A percentile compares a stretch with the other conserved stretches of the same genome.
phyloP scores from a whole-genome alignment of 352 stramenopile species.

The Thraustochytrium striatum region DNA sequence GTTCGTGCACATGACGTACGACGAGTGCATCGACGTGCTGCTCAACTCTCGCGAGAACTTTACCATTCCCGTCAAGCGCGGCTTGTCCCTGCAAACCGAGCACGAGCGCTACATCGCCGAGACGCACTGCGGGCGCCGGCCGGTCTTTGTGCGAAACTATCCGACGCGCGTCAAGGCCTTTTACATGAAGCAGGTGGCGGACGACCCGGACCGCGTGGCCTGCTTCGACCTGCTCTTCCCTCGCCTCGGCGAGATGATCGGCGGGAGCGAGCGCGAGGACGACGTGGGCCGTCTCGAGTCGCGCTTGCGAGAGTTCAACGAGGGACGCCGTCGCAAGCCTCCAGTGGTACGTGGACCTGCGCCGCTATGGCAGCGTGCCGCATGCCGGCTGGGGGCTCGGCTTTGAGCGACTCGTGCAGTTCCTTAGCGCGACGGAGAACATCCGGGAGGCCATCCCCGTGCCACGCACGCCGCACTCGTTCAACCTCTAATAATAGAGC shows the following conservation, averaged over 20 bases:
- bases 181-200: slow-evolving; percentile 96
- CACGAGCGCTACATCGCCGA: slow-evolving; percentile 92
- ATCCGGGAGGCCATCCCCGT: slow-evolving; percentile 97
- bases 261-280: slow-evolving; percentile 91
- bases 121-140: slow-evolving; percentile 57
- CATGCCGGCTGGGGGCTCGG: slow-evolving; percentile 95
- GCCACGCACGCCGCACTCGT: slow-evolving; percentile 75
- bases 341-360: slow-evolving; percentile 96
- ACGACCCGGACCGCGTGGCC: slow-evolving; percentile 79
- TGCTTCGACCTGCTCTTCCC: slow-evolving; percentile 95
- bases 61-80: slow-evolving; percentile 74
- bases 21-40: slow-evolving; percentile 86
- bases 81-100: slow-evolving; percentile 95
- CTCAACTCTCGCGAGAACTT: slow-evolving; percentile 67
- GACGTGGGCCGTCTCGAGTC: slow-evolving; percentile 67
- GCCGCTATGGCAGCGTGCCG: slow-evolving; percentile 91
- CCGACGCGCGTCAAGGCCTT: slow-evolving; percentile 96
- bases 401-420: slow-evolving; percentile 95
- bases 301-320: too few relatives aligned
- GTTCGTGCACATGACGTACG: slow-evolving; percentile 91
- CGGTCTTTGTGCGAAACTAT: slow-evolving; percentile 97
- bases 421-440: slow-evolving; percentile 95
- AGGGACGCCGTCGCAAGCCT: slow-evolving; percentile 55
- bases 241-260: slow-evolving; percentile 78
- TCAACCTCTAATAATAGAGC: slow-evolving; percentile 23